These are phyloP conservation scores for Blumeria graminis DNA, from an alignment of 2,329 filamentous ascomycete genomes.

Conservation along the genomic window DNA sequence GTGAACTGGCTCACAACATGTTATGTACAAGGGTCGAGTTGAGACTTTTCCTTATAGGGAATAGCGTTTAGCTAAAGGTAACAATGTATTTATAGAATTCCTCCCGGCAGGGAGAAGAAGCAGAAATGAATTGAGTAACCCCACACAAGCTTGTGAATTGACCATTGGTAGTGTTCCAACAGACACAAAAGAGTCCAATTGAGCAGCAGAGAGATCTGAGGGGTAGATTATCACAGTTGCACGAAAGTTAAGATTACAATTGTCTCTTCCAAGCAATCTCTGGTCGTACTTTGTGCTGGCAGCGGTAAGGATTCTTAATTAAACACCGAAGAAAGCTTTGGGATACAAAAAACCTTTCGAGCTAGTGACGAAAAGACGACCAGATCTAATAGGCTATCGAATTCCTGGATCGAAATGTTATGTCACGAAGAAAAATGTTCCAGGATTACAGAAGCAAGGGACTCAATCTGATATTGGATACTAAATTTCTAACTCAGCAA, in stretches of 20 bases:
- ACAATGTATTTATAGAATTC: too few species aligned
- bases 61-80: too few species aligned
- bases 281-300: background rate
- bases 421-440: conserved; percentile 1
- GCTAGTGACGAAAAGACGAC: background rate
- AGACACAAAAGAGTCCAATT: background rate
- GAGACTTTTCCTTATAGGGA: too few species aligned
- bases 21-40: too few species aligned
- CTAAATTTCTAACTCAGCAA: background rate
- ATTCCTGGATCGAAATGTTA: conserved; percentile 1
- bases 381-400: conserved; percentile 1
- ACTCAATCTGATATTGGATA: background rate
- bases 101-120: too few species aligned
- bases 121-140: too few species aligned
- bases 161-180: too few species aligned
- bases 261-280: background rate
- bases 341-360: background rate
- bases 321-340: background rate
- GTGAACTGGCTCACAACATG: too few species aligned
- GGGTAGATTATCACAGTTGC: background rate
- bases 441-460: background rate
- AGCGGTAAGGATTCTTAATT: background rate
- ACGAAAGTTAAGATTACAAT: background rate
- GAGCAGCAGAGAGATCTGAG: background rate
- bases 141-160: too few species aligned